Evolutionary conservation across 2,329 filamentous ascomycete genomes (phyloP).

Genomic region (Sclerotinia borealis): DNA sequence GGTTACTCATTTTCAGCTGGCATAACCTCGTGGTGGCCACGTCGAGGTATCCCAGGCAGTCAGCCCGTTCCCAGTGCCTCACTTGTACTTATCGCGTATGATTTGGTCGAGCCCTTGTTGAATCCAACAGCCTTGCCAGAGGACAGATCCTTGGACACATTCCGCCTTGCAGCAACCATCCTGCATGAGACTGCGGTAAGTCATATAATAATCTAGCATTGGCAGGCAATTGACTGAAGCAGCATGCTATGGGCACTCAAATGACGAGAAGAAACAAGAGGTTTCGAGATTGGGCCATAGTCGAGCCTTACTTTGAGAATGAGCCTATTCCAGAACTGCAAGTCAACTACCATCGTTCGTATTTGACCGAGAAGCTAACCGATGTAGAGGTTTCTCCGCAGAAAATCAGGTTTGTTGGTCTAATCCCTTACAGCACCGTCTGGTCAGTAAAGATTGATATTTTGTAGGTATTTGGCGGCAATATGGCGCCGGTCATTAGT

Average conservation of each 20-base stretch:
- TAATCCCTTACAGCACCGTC: not conserved
- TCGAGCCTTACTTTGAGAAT: not conserved
- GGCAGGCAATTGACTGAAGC: not conserved
- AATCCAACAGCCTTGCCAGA: not conserved
- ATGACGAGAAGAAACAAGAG: not conserved
- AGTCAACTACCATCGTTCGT: not conserved
- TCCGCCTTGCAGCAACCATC: not conserved
- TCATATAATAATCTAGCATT: not conserved
- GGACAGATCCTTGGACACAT: not conserved
- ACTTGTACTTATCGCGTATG: not conserved
- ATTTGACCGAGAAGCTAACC: not conserved
- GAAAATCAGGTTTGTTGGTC: not conserved
- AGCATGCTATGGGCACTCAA: not conserved
- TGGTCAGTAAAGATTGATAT: not conserved
- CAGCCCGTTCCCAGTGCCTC: not conserved
- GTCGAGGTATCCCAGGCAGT: not conserved
- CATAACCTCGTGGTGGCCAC: not conserved
- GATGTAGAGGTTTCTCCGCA: not conserved
- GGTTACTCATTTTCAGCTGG: not conserved
- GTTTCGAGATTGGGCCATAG: not conserved
- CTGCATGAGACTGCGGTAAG: not conserved
- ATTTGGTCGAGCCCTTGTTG: not conserved
- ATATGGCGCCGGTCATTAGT: not conserved
- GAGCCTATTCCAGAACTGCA: conserved; percentile 1
- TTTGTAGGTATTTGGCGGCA: not conserved